Conservation (phyloP, 495 filamentous ascomycete species). For the Pseudevernia furfuracea region DNA sequence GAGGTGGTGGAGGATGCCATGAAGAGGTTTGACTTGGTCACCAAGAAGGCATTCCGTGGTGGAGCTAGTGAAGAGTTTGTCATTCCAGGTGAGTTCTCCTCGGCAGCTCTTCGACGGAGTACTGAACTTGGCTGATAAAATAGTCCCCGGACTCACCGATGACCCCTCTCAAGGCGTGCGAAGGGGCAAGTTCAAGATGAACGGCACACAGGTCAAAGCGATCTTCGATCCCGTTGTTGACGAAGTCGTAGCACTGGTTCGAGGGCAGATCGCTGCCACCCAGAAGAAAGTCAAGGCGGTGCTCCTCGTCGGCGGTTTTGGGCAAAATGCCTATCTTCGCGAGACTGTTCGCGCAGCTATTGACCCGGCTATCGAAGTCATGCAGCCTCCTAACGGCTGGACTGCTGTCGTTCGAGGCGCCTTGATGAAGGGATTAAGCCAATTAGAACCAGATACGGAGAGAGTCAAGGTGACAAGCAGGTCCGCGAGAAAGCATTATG, state of each 20-base stretch:
- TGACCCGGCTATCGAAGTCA: conserved; percentile 20
- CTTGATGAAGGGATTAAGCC: conserved; percentile 33
- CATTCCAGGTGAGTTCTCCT: conserved; percentile 21
- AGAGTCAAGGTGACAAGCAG: conserved; percentile 31
- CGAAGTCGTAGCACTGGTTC: conserved; percentile 55
- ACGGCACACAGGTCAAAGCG: conserved; percentile 49
- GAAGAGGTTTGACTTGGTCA: conserved; percentile 26
- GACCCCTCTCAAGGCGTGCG: conserved; percentile 52
- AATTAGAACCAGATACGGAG: conserved; percentile 22
- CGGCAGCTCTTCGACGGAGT: no score
- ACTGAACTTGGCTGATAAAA: background rate
- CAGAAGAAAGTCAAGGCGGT: conserved; percentile 40
- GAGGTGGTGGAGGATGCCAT: conserved; percentile 48
- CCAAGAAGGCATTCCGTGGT: conserved; percentile 23
- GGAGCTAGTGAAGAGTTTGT: conserved; percentile 23
- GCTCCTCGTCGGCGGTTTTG: conserved; percentile 61
- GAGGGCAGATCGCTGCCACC: conserved; percentile 47
- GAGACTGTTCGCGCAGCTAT: conserved; percentile 21
- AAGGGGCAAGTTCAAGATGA: conserved; percentile 58
- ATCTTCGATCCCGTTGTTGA: conserved; percentile 62
- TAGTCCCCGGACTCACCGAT: conserved; percentile 27
- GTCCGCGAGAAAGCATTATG: conserved; percentile 37
- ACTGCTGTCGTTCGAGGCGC: conserved; percentile 41
- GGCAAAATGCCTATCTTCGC: conserved; percentile 54
- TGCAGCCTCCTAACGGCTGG: conserved; percentile 29